phyloP scores from a whole-genome alignment of 345 rosid genomes.

The Pelargonium nanum region DNA sequence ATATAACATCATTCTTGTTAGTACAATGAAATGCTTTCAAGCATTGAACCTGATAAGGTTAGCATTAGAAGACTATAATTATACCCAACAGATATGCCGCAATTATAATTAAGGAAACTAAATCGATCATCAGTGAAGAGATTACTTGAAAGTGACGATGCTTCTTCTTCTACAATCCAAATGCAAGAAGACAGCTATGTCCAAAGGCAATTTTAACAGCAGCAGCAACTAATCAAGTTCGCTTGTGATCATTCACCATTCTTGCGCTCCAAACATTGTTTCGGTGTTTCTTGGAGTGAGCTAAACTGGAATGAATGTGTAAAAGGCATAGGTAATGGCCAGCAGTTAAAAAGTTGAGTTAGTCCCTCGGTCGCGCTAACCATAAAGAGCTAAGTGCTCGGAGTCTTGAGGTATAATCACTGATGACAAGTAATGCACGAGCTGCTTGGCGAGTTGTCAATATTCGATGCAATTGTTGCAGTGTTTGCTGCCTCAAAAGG shows the following conservation, averaged over 20 bases:
- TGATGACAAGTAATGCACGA: constrained; percentile 69
- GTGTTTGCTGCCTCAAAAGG: constrained; percentile 79
- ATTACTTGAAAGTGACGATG: no score
- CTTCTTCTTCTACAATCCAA: no score
- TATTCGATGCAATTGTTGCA: constrained; percentile 80
- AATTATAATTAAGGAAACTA: no score
- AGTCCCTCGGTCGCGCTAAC: constrained; percentile 81
- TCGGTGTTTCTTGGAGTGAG: no score
- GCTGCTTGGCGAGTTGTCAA: constrained; percentile 88
- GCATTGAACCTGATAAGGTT: constrained; percentile 6
- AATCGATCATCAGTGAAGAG: no score
- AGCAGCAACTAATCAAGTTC: no score
- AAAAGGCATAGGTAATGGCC: neutral
- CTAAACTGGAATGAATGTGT: neutral
- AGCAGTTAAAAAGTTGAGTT: constrained; percentile 1
- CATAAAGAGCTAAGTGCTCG: constrained; percentile 90
- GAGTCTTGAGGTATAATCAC: constrained; percentile 65
- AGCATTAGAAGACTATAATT: constrained; percentile 7
- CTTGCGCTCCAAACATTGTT: no score
- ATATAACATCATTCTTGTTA: neutral
- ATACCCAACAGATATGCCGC: no score
- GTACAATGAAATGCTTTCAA: neutral
- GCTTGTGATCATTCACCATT: no score
- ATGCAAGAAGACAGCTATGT: no score
- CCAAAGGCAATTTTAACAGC: no score